phyloP scores from a whole-genome alignment of 2,329 filamentous ascomycete species.

The Penicillium sumatraense region DNA sequence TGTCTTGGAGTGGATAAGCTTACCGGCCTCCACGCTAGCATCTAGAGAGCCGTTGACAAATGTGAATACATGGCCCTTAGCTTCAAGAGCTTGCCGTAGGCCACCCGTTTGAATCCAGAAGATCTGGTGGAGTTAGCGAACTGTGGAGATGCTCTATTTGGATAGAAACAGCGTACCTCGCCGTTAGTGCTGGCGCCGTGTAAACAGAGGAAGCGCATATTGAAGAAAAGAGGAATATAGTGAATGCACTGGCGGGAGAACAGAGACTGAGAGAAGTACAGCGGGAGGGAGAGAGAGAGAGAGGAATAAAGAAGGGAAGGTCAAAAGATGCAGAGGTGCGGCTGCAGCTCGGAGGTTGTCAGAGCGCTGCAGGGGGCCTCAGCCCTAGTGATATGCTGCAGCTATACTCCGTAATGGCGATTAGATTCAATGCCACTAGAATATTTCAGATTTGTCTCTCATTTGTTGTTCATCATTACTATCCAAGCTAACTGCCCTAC shows the following conservation, averaged over 20 bases:
- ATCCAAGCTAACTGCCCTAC: too few species aligned
- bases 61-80: slow-evolving; percentile 33
- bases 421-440: too few species aligned
- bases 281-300: neutral
- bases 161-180: slow-evolving; percentile 28
- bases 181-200: slow-evolving; percentile 37
- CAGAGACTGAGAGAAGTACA: too few species aligned
- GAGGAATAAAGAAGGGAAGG: neutral
- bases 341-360: neutral
- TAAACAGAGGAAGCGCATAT: slow-evolving; percentile 40
- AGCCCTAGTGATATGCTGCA: neutral
- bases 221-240: too few species aligned
- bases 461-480: too few species aligned
- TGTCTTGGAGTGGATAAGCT: neutral
- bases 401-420: neutral
- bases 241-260: too few species aligned
- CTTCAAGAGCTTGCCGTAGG: slow-evolving; percentile 30
- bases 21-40: slow-evolving; percentile 33
- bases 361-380: slow-evolving; percentile 7
- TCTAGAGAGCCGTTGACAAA: slow-evolving; percentile 34
- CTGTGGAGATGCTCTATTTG: neutral
- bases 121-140: slow-evolving; percentile 25
- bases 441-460: too few species aligned
- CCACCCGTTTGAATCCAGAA: slow-evolving; percentile 41
- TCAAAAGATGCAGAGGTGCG: neutral